These are phyloP conservation scores for Tuctoria greenei DNA, from an alignment of 176 grass and related monocot genomes.

Conservation along the genomic window DNA sequence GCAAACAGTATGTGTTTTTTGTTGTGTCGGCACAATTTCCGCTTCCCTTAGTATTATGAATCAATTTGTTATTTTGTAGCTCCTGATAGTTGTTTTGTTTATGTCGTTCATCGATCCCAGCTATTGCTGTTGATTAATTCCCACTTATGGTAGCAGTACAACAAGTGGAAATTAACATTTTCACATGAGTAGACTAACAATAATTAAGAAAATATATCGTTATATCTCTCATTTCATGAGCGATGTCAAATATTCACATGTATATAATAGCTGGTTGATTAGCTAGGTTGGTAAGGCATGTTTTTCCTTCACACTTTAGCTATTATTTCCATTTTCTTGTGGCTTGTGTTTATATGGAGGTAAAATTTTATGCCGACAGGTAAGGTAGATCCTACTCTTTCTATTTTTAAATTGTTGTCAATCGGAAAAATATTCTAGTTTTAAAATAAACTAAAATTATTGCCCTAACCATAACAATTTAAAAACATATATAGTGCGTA, in stretches of 20 bases:
- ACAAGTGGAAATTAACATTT: conserved; percentile 45
- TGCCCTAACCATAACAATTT: too few species aligned
- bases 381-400: too few species aligned
- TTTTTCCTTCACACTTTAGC: conserved; percentile 33
- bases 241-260: conserved; percentile 31
- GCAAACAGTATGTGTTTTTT: background rate
- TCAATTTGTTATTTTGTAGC: conserved; percentile 12
- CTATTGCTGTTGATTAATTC: conserved; percentile 51
- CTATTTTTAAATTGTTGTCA: too few species aligned
- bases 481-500: too few species aligned
- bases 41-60: background rate
- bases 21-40: conserved; percentile 5
- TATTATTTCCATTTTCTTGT: background rate
- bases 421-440: too few species aligned
- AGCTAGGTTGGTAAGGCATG: conserved; percentile 39
- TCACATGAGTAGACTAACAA: conserved; percentile 38
- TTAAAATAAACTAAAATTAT: too few species aligned
- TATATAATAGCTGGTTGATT: conserved; percentile 34
- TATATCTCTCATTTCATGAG: conserved; percentile 36
- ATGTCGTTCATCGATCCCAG: conserved; percentile 19
- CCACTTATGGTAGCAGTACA: conserved; percentile 43
- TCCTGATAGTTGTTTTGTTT: conserved; percentile 1
- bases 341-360: conserved; percentile 3
- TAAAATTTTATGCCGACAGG: conserved; percentile 11
- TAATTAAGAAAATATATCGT: conserved; percentile 40